Percentiles rank a stretch among this genome's conserved stretches.
These are phyloP conservation scores for Rhodotorula sp. DNA, from an alignment of 1,284 basidiomycete species.

Conservation along the genomic window DNA sequence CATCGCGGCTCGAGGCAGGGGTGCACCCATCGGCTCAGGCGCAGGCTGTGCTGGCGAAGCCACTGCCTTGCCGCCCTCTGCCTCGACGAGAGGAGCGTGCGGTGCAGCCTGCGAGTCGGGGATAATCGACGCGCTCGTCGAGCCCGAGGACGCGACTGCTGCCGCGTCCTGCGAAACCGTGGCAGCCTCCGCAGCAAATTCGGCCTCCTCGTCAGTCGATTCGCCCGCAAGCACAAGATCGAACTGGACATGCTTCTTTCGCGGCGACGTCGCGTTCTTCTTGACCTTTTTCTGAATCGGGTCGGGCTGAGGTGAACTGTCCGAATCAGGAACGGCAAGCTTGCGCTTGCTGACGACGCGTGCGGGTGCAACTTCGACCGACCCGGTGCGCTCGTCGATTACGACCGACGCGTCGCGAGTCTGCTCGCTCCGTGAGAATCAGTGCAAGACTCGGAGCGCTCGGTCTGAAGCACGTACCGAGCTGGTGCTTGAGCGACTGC, in stretches of 20 bases:
- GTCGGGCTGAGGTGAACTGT: background rate
- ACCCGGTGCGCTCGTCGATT: background rate
- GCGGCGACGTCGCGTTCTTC: background rate
- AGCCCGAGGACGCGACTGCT: background rate
- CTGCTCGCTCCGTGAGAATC: too few species aligned
- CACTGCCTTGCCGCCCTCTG: too few species aligned
- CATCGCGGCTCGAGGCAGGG: background rate
- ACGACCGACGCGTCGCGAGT: background rate
- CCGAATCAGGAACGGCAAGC: slow-evolving; percentile 7
- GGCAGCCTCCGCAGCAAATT: background rate
- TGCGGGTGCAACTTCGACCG: background rate
- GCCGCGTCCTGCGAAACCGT: background rate
- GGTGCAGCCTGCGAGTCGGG: slow-evolving; percentile 32
- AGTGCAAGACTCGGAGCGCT: too few species aligned
- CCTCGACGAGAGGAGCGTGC: background rate
- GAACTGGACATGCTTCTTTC: slow-evolving; percentile 7
- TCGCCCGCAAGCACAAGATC: background rate
- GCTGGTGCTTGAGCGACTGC: slow-evolving; percentile 1
- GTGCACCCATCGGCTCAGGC: background rate
- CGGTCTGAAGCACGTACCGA: background rate
- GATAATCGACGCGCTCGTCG: slow-evolving; percentile 9
- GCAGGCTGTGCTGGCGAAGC: background rate
- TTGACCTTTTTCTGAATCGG: background rate
- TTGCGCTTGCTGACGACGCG: slow-evolving; percentile 11
- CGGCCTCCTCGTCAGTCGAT: background rate